These are phyloP conservation scores for Monsonia emarginata DNA, from an alignment of 441 rosid species.

Conservation along the genomic window DNA sequence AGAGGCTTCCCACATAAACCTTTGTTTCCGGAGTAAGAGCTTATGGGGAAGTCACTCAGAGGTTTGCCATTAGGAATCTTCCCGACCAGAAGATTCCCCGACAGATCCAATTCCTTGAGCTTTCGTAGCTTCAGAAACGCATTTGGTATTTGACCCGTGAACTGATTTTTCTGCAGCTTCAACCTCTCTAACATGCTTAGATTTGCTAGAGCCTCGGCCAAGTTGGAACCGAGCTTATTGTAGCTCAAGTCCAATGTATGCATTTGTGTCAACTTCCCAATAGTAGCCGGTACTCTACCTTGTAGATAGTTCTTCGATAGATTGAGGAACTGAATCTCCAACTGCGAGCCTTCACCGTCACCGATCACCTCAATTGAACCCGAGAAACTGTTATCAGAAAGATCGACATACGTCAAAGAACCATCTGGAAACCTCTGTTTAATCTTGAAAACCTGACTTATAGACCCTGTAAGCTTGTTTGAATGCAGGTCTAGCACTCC, in stretches of 20 bases:
- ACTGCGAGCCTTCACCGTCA: conserved; percentile 25
- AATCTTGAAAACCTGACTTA: conserved; percentile 28
- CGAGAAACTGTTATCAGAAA: conserved; percentile 36
- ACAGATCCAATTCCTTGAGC: conserved; percentile 36
- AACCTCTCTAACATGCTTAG: conserved; percentile 30
- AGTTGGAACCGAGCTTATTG: conserved; percentile 24
- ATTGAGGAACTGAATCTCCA: conserved; percentile 26
- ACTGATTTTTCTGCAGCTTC: conserved; percentile 37
- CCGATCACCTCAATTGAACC: conserved; percentile 21
- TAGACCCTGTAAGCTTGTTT: conserved; percentile 33
- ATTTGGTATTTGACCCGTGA: conserved; percentile 34
- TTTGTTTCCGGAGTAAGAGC: conserved; percentile 39
- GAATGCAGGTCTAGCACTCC: conserved; percentile 41
- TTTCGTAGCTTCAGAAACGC: conserved; percentile 34
- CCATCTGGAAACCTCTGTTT: conserved; percentile 33
- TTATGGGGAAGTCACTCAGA: conserved; percentile 32
- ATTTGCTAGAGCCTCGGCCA: conserved; percentile 33
- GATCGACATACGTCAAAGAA: conserved; percentile 33
- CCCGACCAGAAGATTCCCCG: conserved; percentile 40
- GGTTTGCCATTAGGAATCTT: conserved; percentile 37
- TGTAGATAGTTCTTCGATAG: conserved; percentile 27
- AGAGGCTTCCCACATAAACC: conserved; percentile 51
- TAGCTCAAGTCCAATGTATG: conserved; percentile 33
- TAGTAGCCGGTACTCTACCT: conserved; percentile 23
- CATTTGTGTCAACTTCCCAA: conserved; percentile 23